Percentiles rank a stretch among this genome's conserved stretches.
These are phyloP conservation scores for Tulasnella sp. DNA, from an alignment of 768 basidiomycete genomes.

Conservation along the genomic window DNA sequence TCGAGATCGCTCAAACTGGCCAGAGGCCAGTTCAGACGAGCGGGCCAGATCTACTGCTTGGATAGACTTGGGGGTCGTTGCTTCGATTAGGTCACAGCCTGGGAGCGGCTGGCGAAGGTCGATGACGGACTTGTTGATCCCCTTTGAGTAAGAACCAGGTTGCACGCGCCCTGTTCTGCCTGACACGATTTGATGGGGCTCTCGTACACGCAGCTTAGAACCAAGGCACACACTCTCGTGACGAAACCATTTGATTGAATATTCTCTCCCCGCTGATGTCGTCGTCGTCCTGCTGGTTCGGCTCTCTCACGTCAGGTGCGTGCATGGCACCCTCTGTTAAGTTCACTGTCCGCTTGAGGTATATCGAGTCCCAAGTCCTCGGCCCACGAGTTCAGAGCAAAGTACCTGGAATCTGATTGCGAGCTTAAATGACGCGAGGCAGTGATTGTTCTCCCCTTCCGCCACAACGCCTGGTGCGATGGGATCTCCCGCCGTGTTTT, in stretches of 20 bases:
- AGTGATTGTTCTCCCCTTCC: background rate
- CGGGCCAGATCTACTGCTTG: background rate
- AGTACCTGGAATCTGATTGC: background rate
- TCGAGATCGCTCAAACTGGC: background rate
- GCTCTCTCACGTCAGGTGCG: background rate
- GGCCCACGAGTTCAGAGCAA: background rate
- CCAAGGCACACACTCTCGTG: background rate
- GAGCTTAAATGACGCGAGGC: conserved; percentile 2
- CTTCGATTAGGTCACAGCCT: background rate
- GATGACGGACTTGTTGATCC: background rate
- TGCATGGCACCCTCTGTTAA: background rate
- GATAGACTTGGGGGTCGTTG: background rate
- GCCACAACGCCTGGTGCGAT: background rate
- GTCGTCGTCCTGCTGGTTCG: background rate
- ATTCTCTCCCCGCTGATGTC: background rate
- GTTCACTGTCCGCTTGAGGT: background rate
- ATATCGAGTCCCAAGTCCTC: background rate
- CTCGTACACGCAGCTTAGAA: background rate
- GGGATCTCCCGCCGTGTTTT: background rate
- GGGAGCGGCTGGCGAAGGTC: background rate
- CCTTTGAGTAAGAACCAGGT: background rate
- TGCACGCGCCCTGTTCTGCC: background rate
- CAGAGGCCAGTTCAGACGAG: background rate
- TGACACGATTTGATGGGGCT: background rate
- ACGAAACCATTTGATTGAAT: background rate